Evolutionary conservation across 768 basidiomycete genomes (phyloP).

Genomic region (Phlegmacium glaucopus): DNA sequence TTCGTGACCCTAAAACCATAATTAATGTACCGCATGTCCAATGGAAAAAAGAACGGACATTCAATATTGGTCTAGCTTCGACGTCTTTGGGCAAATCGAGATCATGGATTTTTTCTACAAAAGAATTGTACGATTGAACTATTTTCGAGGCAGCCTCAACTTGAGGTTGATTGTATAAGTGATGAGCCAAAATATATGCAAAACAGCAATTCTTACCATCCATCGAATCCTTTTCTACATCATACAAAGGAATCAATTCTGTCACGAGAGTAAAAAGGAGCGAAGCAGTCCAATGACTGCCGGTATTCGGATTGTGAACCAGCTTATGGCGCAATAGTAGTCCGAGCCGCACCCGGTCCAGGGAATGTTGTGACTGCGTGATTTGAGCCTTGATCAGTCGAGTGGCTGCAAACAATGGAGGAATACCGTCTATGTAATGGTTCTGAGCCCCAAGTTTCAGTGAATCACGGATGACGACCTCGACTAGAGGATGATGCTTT

Average conservation of each 20-base stretch:
- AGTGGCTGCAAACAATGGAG: slow-evolving; percentile 57
- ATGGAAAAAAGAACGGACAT: slow-evolving; percentile 48
- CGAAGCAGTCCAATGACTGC: slow-evolving; percentile 68
- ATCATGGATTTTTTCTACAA: slow-evolving; percentile 57
- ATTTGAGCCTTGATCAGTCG: slow-evolving; percentile 26
- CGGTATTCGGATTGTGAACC: slow-evolving; percentile 62
- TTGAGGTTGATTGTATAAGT: slow-evolving; percentile 18
- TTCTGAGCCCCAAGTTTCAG: slow-evolving; percentile 80
- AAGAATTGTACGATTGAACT: slow-evolving; percentile 62
- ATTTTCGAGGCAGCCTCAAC: slow-evolving; percentile 42
- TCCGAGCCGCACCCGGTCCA: slow-evolving; percentile 39
- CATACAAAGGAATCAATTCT: slow-evolving; percentile 60
- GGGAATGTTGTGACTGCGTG: neutral
- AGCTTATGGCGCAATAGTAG: slow-evolving; percentile 61
- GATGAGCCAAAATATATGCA: neutral
- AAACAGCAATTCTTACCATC: slow-evolving; percentile 35
- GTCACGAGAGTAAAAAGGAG: slow-evolving; percentile 73
- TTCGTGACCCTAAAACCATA: slow-evolving; percentile 60
- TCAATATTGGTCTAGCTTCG: slow-evolving; percentile 71
- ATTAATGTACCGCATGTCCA: neutral
- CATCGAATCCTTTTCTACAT: slow-evolving; percentile 34
- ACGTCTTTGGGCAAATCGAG: slow-evolving; percentile 57
- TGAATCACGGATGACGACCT: slow-evolving; percentile 76
- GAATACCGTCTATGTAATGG: slow-evolving; percentile 75
- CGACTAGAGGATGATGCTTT: slow-evolving; percentile 53